Base-by-base conservation (phyloP, 257 asterid species). In the Nicotiana tomentosiformis region DNA sequence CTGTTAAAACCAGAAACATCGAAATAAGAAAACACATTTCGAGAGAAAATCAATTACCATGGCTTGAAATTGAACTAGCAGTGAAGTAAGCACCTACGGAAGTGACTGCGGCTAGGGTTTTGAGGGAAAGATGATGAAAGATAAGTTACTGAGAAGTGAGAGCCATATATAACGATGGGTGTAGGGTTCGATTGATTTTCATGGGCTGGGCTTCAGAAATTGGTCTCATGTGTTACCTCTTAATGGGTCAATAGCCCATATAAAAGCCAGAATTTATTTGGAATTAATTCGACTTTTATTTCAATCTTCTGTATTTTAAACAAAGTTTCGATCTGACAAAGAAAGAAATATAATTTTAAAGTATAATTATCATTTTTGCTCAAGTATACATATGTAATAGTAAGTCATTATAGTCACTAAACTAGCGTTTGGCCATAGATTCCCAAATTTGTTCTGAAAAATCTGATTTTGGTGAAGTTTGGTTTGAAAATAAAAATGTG, bases 81-180 rank as follows among this genome's bases (percentile, higher is more conserved):
- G 20, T 10, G 3, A 12, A 15, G 58, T 2, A 69, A 37, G 56
- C 32, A 18, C 32, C 32, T 70, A 3, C 0, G 60, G 58, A 11
- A 70, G 60, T 12, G 78, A 43, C 20, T 46, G 79, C 79, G 79
- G 80, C 80, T 76, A 76, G 80, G 80, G 80, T 76, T 76, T 26
- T 8, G 16, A 53, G 64, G 43, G 29, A 35, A 26, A 30, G 62
- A 26, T 18, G 23, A 74, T 74, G 62, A 26, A 14, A 23, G 26
- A 0, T 12, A 64, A 11, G 1, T 3, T 7, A 1, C 0, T 15
- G 64, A 15, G 46, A 26, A 51, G 80, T 15, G 80, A 76, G 64
- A 49, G 2, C 5, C 0, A 76, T 76, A 76, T 76, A 76, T 76
- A 76, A 51, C 9, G 20, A 15, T 26, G 37, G 37, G 80, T 51